Evolutionary conservation across 345 rosid species (phyloP), one percentile per base, ranked within the genome.

Genomic region (Populus pruinosa): DNA sequence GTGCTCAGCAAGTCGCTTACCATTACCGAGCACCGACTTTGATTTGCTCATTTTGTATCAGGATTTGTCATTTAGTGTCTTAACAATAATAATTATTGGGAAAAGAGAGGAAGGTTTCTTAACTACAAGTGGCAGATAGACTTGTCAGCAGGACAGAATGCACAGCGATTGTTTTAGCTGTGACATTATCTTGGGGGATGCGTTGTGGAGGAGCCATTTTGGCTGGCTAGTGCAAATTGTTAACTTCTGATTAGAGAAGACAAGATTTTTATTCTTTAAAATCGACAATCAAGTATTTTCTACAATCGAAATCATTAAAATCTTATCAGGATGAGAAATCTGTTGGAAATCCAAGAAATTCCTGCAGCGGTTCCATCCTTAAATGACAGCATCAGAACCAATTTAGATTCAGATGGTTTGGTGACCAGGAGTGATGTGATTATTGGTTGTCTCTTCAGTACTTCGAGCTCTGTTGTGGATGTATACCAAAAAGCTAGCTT

Each of bases 241-340:
- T 41, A 76, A 69, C 79, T 59, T 77, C 8, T 69, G 75, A 62
- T 43, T 77, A 77, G 68, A 56, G 73, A 31, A 77, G 35, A 69
- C 73, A 41, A 6, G 59, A 39, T 39, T 74, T 74, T 76, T 50
- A 43, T 47, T 44, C 53, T 16, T 10, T 36, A 4, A 6, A 21
- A 23, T 7, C n/a, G 36, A 18, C 7, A 73, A 31, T 73, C 35
- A 73, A n/a, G 20, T 53, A 18, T 38, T 38, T 18, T 72, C 11
- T 33, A 31, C 20, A 6, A 20, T 43, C 71, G 4, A 41, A 77
- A 66, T 31, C 39, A 5, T 27, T 16, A 10, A 7, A n/a, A 36
- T 20, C 70, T 47, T 43, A 17, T 35, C 16, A 41, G 53, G 53
- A 69, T 23, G 25, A 23, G 55, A 59, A 25, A 59, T 38, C 16